phyloP scores from a whole-genome alignment of 306 rosid species.

The Heteromeles arbutifolia region DNA sequence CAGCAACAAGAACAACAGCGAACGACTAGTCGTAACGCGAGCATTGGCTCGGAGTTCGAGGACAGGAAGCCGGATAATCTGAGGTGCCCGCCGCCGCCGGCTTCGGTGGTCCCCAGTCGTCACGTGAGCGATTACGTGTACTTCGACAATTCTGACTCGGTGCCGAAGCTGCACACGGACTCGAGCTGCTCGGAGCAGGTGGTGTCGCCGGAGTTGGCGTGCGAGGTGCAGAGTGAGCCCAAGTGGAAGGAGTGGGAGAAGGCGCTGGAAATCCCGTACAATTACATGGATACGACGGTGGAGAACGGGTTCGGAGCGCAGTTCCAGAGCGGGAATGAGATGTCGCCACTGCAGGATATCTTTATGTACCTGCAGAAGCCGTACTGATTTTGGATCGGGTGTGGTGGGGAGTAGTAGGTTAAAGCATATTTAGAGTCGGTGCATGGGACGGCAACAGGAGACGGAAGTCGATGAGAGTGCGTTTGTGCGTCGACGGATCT shows the following conservation, averaged over 20 bases:
- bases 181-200: slow-evolving; percentile 95
- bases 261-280: slow-evolving; percentile 40
- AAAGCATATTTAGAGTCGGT: neutral
- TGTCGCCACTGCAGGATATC: slow-evolving; percentile 86
- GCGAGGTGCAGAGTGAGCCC: slow-evolving; percentile 94
- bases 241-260: slow-evolving; percentile 81
- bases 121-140: slow-evolving; percentile 36
- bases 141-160: slow-evolving; percentile 66
- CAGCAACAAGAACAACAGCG: neutral
- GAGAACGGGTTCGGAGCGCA: slow-evolving; percentile 42
- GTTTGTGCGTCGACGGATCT: neutral
- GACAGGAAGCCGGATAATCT: slow-evolving; percentile 61
- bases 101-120: neutral
- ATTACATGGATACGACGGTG: slow-evolving; percentile 52
- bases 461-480: slow-evolving; percentile 70
- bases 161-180: slow-evolving; percentile 82
- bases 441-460: slow-evolving; percentile 66
- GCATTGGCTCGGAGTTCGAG: slow-evolving; percentile 29
- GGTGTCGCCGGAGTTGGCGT: slow-evolving; percentile 81
- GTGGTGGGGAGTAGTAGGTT: neutral
- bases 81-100: slow-evolving; percentile 11
- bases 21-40: neutral
- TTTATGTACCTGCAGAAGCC: slow-evolving; percentile 68
- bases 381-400: slow-evolving; percentile 11
- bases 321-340: slow-evolving; percentile 42